phyloP scores from a whole-genome alignment of 2,329 filamentous ascomycete genomes.

The Aspergillus sp. region DNA sequence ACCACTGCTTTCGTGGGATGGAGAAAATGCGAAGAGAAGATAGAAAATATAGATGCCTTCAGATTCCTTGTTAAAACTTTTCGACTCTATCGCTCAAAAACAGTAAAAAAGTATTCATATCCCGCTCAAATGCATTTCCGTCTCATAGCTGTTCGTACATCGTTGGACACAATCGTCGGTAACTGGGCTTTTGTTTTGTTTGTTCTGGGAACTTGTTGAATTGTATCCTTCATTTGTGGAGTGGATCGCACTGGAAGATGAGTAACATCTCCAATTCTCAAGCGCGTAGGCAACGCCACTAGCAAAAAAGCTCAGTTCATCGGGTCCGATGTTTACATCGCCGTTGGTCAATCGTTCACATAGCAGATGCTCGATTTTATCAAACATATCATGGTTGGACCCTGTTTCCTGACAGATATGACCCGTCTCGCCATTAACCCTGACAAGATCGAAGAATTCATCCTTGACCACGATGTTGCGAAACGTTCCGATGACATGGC shows the following conservation, averaged over 20 bases:
- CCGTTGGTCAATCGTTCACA: slow-evolving; percentile 33
- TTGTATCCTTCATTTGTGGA: neutral
- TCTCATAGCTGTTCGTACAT: slow-evolving; percentile 7
- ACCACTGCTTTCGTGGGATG: neutral
- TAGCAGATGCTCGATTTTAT: slow-evolving; percentile 36
- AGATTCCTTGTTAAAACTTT: neutral
- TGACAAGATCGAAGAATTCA: slow-evolving; percentile 36
- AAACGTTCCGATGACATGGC: slow-evolving; percentile 42
- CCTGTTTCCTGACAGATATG: slow-evolving; percentile 10
- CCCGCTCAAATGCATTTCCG: neutral
- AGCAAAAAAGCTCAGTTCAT: slow-evolving; percentile 43
- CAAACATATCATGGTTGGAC: slow-evolving; percentile 25
- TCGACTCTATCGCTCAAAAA: neutral
- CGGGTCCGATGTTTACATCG: slow-evolving; percentile 31
- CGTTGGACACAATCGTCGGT: neutral
- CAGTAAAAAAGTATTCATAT: neutral
- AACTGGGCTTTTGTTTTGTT: neutral
- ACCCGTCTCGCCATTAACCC: slow-evolving; percentile 25
- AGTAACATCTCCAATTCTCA: slow-evolving; percentile 18
- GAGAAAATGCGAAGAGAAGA: neutral
- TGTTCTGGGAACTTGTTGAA: neutral
- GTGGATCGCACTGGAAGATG: neutral
- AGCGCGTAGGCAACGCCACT: slow-evolving; percentile 38
- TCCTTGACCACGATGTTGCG: slow-evolving; percentile 39
- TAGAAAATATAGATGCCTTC: neutral